Conservation (phyloP, 1,139 yeast genomes). For the Yamadazyma songkhlaensis region DNA sequence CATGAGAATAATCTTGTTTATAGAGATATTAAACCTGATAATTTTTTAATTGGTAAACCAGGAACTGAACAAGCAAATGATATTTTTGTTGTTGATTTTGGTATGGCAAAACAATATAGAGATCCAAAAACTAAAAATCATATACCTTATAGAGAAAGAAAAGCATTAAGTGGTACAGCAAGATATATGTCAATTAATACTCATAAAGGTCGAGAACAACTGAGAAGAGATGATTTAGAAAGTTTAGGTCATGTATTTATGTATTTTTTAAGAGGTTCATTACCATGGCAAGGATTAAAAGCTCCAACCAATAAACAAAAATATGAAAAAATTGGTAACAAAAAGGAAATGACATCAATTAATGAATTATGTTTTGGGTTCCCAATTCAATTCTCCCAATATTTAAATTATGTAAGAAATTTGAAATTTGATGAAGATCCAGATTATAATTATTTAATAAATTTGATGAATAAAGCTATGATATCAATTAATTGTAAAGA, state of each 20-base stretch:
- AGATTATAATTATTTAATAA: slow-evolving; percentile 54
- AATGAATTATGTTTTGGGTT: slow-evolving; percentile 65
- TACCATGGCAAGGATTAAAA: slow-evolving; percentile 58
- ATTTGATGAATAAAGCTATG: slow-evolving; percentile 44
- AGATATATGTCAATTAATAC: slow-evolving; percentile 66
- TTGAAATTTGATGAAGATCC: slow-evolving; percentile 77
- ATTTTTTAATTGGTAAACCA: slow-evolving; percentile 69
- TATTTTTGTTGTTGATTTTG: slow-evolving; percentile 49
- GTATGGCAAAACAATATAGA: slow-evolving; percentile 68
- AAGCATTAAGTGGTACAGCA: slow-evolving; percentile 64
- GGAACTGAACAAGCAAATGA: slow-evolving; percentile 61
- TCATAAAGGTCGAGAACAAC: slow-evolving; percentile 63
- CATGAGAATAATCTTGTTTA: slow-evolving; percentile 71
- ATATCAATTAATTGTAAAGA: slow-evolving; percentile 29
- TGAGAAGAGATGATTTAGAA: slow-evolving; percentile 62
- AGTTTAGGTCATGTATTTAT: slow-evolving; percentile 64
- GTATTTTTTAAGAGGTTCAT: slow-evolving; percentile 59
- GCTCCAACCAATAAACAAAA: slow-evolving; percentile 82
- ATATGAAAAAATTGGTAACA: slow-evolving; percentile 79
- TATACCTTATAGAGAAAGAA: slow-evolving; percentile 61
- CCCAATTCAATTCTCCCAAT: slow-evolving; percentile 78
- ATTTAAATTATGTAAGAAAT: slow-evolving; percentile 66
- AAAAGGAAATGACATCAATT: slow-evolving; percentile 69
- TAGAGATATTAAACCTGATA: slow-evolving; percentile 77
- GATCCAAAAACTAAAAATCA: slow-evolving; percentile 59